Conservation (phyloP, 2,329 filamentous ascomycete species). For the Cercospora sojina region DNA sequence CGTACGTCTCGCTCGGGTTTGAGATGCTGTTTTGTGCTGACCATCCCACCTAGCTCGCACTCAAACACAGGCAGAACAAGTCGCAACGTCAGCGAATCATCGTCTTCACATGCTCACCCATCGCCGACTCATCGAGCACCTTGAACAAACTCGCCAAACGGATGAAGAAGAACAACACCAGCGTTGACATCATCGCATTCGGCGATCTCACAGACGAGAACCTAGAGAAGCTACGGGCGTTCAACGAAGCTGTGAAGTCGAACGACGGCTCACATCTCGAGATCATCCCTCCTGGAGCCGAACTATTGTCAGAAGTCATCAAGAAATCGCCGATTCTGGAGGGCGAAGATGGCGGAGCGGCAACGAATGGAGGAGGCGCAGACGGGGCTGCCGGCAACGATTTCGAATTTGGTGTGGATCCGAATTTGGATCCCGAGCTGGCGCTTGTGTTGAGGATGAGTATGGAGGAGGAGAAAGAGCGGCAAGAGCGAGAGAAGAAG, state of each 20-base stretch:
- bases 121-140: slow-evolving; percentile 84
- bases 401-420: slow-evolving; percentile 88
- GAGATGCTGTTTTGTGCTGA: not conserved
- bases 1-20: slow-evolving; percentile 69
- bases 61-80: slow-evolving; percentile 98
- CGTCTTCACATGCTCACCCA: slow-evolving; percentile 91
- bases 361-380: slow-evolving; percentile 49
- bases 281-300: slow-evolving; percentile 84
- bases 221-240: slow-evolving; percentile 84
- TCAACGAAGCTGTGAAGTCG: slow-evolving; percentile 89
- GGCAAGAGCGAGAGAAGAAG: slow-evolving; percentile 82
- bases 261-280: slow-evolving; percentile 89
- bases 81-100: slow-evolving; percentile 95
- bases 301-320: slow-evolving; percentile 88
- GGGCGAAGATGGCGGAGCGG: slow-evolving; percentile 68
- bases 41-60: slow-evolving; percentile 67
- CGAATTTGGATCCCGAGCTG: slow-evolving; percentile 86
- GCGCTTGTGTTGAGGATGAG: slow-evolving; percentile 94
- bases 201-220: slow-evolving; percentile 89
- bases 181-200: slow-evolving; percentile 92
- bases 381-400: slow-evolving; percentile 55
- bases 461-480: slow-evolving; percentile 95
- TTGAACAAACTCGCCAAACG: slow-evolving; percentile 89
- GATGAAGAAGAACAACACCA: slow-evolving; percentile 97
- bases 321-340: slow-evolving; percentile 86